Conservation (phyloP, 371 early-diverging fungal species). For the Mucor velutinosus region DNA sequence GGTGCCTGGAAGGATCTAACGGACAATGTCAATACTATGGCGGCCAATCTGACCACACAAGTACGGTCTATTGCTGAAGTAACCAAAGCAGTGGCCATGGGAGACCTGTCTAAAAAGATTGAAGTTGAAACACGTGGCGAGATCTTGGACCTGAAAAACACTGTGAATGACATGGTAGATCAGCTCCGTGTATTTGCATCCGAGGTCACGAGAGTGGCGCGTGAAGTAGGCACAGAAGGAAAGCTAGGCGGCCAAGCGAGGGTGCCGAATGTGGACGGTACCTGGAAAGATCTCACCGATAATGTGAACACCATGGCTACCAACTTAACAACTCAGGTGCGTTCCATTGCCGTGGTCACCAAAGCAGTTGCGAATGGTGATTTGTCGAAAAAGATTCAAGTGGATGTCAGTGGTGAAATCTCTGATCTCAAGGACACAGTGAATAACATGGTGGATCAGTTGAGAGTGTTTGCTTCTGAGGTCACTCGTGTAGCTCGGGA, state of each 20-base stretch:
- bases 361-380: constrained; percentile 46
- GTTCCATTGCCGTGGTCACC: too few relatives aligned
- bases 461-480: too few relatives aligned
- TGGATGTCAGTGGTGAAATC: constrained; percentile 54
- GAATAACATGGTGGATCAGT: too few relatives aligned
- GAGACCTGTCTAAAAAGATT: constrained; percentile 49
- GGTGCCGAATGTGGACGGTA: too few relatives aligned
- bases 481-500: too few relatives aligned
- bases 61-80: constrained; percentile 50
- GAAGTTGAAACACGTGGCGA: constrained; percentile 28
- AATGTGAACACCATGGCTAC: constrained; percentile 31
- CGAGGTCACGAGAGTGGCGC: constrained; percentile 43
- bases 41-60: constrained; percentile 59
- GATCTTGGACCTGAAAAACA: constrained; percentile 39
- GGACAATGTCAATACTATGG: constrained; percentile 68
- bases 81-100: constrained; percentile 50
- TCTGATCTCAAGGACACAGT: too few relatives aligned
- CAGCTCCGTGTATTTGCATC: constrained; percentile 43
- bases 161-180: constrained; percentile 47
- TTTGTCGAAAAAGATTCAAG: too few relatives aligned
- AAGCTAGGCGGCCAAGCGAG: too few relatives aligned
- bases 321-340: too few relatives aligned
- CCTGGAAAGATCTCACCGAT: neutral
- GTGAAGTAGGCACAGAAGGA: too few relatives aligned
- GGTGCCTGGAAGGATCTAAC: constrained; percentile 65